Conservation (phyloP, 129 eudicot species). For the Tanacetum coccineum region DNA sequence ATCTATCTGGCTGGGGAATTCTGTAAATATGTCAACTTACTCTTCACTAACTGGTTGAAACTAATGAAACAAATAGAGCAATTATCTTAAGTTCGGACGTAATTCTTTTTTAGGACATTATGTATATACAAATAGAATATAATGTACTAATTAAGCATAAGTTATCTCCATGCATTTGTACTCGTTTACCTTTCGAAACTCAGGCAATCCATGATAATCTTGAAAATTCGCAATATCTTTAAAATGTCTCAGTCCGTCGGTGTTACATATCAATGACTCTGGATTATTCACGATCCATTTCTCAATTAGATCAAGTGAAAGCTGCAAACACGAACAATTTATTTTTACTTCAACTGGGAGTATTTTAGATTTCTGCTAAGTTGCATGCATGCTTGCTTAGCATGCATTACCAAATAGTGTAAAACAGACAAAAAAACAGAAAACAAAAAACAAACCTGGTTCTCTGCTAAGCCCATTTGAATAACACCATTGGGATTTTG, state of each 20-base stretch:
- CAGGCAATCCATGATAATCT: slow-evolving; percentile 80
- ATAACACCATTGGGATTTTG: slow-evolving; percentile 66
- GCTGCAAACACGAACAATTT: slow-evolving; percentile 37
- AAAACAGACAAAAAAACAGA: background rate
- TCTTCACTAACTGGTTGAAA: too few species aligned
- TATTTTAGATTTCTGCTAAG: background rate
- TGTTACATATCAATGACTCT: slow-evolving; percentile 61
- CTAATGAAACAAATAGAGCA: too few species aligned
- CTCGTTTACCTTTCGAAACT: slow-evolving; percentile 51
- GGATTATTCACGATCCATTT: slow-evolving; percentile 70
- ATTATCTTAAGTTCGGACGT: too few species aligned
- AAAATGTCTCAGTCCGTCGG: slow-evolving; percentile 52
- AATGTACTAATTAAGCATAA: background rate
- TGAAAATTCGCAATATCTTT: slow-evolving; percentile 68
- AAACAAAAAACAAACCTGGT: slow-evolving; percentile 49
- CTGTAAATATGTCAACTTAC: background rate
- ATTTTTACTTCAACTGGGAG: background rate
- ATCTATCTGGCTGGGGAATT: background rate
- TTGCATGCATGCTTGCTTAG: background rate
- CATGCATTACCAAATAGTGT: background rate
- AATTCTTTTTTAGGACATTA: background rate
- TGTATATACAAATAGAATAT: background rate
- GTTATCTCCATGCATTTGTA: background rate
- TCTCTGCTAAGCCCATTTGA: slow-evolving; percentile 92
- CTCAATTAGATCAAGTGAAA: slow-evolving; percentile 51